These are phyloP conservation scores for Limonium bicolor DNA, from an alignment of 148 eudicot genomes.

Conservation along the genomic window DNA sequence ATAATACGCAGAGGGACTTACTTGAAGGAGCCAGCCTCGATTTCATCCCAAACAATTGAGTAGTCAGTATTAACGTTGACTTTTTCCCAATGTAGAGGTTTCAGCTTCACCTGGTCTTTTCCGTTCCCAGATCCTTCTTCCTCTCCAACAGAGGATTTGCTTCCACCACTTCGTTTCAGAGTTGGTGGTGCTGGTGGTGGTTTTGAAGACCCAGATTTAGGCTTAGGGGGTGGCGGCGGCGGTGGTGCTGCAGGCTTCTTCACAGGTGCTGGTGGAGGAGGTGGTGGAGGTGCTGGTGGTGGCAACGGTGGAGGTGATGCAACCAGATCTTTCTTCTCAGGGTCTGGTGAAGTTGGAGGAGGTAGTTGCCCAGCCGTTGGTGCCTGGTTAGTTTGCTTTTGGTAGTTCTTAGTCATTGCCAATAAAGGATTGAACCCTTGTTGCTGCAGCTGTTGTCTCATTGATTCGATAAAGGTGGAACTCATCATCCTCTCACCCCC, in stretches of 20 bases:
- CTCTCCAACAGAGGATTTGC: background rate
- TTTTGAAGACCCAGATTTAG: background rate
- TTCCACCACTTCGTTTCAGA: too few species aligned
- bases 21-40: constrained; percentile 52
- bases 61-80: constrained; percentile 39
- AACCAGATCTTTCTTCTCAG: too few species aligned
- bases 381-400: too few species aligned
- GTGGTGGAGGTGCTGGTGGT: background rate
- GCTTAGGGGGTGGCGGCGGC: constrained; percentile 1
- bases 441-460: too few species aligned
- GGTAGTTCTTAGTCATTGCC: too few species aligned
- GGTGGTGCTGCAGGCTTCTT: constrained; percentile 2
- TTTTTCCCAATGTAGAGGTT: constrained; percentile 62
- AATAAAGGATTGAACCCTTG: too few species aligned
- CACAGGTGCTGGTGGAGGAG: background rate
- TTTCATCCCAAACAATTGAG: constrained; percentile 58
- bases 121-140: constrained; percentile 11
- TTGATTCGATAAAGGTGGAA: too few species aligned
- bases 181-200: background rate
- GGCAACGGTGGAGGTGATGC: background rate
- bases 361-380: too few species aligned
- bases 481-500: too few species aligned
- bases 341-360: too few species aligned
- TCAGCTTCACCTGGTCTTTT: constrained; percentile 28
- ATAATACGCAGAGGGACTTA: background rate